phyloP scores from a whole-genome alignment of 192 early-diverging fungal genomes.

The Coemansia sp. region DNA sequence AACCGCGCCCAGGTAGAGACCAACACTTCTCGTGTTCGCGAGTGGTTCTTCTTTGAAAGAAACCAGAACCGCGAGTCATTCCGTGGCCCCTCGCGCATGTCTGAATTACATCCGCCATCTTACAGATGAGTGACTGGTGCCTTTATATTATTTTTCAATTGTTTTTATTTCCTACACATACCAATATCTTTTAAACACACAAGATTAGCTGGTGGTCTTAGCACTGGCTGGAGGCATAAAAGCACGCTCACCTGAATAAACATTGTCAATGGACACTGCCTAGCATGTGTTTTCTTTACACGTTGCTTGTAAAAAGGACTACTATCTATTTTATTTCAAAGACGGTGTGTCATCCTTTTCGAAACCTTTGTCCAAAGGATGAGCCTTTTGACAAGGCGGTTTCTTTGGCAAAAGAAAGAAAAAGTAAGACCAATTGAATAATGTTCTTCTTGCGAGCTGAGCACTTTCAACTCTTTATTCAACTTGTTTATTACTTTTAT shows the following conservation, averaged over 20 bases:
- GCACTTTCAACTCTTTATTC: neutral
- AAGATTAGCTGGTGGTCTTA: neutral
- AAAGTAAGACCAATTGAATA: neutral
- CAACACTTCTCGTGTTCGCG: neutral
- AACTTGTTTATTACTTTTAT: neutral
- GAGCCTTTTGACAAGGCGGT: neutral
- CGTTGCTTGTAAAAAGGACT: neutral
- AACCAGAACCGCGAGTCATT: neutral
- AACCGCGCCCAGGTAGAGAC: neutral
- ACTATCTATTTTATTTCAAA: neutral
- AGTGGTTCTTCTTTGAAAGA: slow-evolving; percentile 1
- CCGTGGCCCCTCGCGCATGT: neutral
- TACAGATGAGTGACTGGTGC: neutral
- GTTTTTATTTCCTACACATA: neutral
- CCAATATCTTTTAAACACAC: too few species aligned
- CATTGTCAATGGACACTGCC: neutral
- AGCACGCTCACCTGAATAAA: neutral
- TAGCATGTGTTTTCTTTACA: neutral
- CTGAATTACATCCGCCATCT: neutral
- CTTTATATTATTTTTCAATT: neutral
- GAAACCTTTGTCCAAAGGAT: neutral
- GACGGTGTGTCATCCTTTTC: neutral
- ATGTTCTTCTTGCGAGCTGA: neutral
- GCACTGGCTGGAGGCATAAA: neutral
- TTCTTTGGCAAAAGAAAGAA: neutral